Conservation (phyloP, 352 stramenopile species). For the Globisporangium emineosum region DNA sequence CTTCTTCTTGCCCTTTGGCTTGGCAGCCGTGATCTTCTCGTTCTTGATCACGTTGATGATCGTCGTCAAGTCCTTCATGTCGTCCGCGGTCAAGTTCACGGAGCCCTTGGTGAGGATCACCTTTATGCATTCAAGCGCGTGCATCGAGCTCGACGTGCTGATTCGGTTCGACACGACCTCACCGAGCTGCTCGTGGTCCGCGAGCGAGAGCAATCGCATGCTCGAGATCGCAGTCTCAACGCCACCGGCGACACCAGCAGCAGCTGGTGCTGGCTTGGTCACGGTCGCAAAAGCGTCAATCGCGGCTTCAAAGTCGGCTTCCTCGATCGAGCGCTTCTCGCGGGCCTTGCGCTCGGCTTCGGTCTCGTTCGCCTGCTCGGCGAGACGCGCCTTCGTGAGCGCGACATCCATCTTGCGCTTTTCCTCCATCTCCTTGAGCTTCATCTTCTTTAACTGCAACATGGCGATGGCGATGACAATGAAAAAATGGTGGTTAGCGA, state of each 20-base stretch:
- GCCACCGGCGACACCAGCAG: conserved; percentile 24
- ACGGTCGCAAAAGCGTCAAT: conserved; percentile 71
- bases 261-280: conserved; percentile 28
- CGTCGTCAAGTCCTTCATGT: conserved; percentile 87
- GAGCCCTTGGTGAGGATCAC: conserved; percentile 77
- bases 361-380: conserved; percentile 65
- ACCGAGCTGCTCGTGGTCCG: conserved; percentile 72
- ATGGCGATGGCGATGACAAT: neutral
- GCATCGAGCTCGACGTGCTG: conserved; percentile 62
- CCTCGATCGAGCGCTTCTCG: conserved; percentile 59
- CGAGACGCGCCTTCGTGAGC: conserved; percentile 68
- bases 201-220: conserved; percentile 68
- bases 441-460: conserved; percentile 75
- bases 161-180: conserved; percentile 59
- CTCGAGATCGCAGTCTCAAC: conserved; percentile 43
- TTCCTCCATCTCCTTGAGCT: conserved; percentile 83
- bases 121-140: conserved; percentile 79
- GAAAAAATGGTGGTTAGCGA: neutral
- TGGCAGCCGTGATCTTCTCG: conserved; percentile 79
- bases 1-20: conserved; percentile 87
- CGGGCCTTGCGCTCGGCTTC: conserved; percentile 55
- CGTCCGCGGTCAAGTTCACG: conserved; percentile 73
- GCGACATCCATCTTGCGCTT: conserved; percentile 78
- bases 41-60: conserved; percentile 89
- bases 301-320: conserved; percentile 73